Base-by-base conservation (phyloP, 768 basidiomycete genomes). In the Suillus brevipes region DNA sequence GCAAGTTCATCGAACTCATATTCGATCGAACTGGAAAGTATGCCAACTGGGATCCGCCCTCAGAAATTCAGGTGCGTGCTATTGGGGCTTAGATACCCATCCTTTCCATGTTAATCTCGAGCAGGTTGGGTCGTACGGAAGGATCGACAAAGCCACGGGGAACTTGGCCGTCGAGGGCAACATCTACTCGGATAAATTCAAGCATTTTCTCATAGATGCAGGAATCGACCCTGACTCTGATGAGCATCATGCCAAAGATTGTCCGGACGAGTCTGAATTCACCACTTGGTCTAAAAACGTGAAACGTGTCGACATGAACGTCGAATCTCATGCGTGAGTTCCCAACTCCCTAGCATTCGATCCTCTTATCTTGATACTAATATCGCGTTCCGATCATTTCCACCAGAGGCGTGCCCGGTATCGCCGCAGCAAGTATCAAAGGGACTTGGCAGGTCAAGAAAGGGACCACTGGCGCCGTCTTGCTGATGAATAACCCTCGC, bases 11-110 rank as follows among this genome's bases (percentile, higher is more conserved):
- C 50, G 73, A 74, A 36, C 68, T 74, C 45, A 71, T 74, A 43
- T 65, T 31, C n/a, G 42, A 23, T 14, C 56, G 43, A 20, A 69
- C 73, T n/a, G 70, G 69, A 18, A 74, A 74, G 60, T 74, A 69
- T 67, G 73, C 72, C n/a, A 74, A 67, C 60, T 74, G 73, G 73
- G 70, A 74, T 47, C 73, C 73, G 1, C 70, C 73, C 10, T 67
- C 63, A 23, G 64, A 64, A 62, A 73, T 73, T 50, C 64, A 66
- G 64, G 71, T 70, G 28, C 28, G 42, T 40, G 14, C 12, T 43
- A 43, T 25, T n/a, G 6, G 34, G 9, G 6, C 5, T 59, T 31
- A 34, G 13, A 50, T 50, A n/a, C 0, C 20, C 23, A 28, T 58
- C 38, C 6, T 16, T 25, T 25, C 1, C 14, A 40, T 58, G 16